Evolutionary conservation across 305 asterid species (phyloP).

Genomic region (Rubia peregrina): DNA sequence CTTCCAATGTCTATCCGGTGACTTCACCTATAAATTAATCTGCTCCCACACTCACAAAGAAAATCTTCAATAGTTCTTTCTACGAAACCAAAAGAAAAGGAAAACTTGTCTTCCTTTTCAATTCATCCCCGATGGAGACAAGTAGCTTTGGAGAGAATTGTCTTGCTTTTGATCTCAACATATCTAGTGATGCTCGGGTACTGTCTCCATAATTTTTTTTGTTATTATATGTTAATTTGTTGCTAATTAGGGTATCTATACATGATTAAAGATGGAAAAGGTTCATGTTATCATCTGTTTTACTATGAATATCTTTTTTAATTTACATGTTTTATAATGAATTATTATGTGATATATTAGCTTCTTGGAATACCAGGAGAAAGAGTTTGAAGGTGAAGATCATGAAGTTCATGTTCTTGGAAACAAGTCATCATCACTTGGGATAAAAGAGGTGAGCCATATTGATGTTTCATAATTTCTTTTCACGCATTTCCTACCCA

Average conservation of each 20-base stretch:
- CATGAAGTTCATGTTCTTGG: neutral
- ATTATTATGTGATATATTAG: too few relatives aligned
- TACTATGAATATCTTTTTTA: neutral
- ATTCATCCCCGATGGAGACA: slow-evolving; percentile 7
- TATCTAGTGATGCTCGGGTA: slow-evolving; percentile 12
- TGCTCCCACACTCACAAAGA: neutral
- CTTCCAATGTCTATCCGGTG: neutral
- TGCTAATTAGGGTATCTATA: too few relatives aligned
- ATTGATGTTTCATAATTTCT: too few relatives aligned
- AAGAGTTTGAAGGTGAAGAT: slow-evolving; percentile 14
- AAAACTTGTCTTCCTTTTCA: neutral
- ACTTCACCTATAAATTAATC: neutral
- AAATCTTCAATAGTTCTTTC: neutral
- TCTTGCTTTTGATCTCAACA: slow-evolving; percentile 17
- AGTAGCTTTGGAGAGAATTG: neutral
- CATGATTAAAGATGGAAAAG: too few relatives aligned
- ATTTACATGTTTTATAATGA: too few relatives aligned
- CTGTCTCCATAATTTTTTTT: neutral
- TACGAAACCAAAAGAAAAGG: neutral
- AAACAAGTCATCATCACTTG: neutral
- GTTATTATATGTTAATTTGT: too few relatives aligned
- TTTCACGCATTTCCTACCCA: neutral
- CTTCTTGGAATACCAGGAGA: slow-evolving; percentile 1
- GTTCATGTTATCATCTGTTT: too few relatives aligned
- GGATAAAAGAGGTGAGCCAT: slow-evolving; percentile 11